These are phyloP conservation scores for Besnoitia besnoiti DNA, from an alignment of 169 alveolate genomes.

Conservation along the genomic window DNA sequence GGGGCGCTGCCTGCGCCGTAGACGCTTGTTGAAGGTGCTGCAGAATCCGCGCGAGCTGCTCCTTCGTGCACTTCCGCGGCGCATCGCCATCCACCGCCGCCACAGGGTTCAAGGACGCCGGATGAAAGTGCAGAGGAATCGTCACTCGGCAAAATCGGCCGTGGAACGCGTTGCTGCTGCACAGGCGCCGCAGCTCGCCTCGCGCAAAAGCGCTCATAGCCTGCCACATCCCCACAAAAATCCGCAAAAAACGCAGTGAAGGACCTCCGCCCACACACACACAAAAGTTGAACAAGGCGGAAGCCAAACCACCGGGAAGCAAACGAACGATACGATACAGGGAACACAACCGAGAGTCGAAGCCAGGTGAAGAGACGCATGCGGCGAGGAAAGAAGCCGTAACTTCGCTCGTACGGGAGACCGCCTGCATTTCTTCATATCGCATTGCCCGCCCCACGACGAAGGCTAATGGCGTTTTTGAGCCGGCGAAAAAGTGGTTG, in stretches of 20 bases:
- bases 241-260: no score
- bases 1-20: background rate
- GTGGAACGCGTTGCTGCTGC: constrained; percentile 36
- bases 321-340: no score
- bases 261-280: no score
- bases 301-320: no score
- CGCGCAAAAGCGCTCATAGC: background rate
- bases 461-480: no score
- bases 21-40: background rate
- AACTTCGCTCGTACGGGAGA: no score
- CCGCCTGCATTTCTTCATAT: no score
- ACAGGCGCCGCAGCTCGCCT: constrained; percentile 20
- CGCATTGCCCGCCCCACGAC: no score
- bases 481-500: no score
- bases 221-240: no score
- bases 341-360: background rate
- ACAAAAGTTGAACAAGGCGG: no score
- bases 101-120: background rate
- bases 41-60: background rate
- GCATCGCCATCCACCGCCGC: background rate
- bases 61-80: background rate
- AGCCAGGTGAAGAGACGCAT: background rate
- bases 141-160: constrained; percentile 65
- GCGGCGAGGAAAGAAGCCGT: no score
- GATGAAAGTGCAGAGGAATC: constrained; percentile 53